Evolutionary conservation across 2,329 filamentous ascomycete genomes (phyloP).

Genomic region (Cordyceps fumosorosea): DNA sequence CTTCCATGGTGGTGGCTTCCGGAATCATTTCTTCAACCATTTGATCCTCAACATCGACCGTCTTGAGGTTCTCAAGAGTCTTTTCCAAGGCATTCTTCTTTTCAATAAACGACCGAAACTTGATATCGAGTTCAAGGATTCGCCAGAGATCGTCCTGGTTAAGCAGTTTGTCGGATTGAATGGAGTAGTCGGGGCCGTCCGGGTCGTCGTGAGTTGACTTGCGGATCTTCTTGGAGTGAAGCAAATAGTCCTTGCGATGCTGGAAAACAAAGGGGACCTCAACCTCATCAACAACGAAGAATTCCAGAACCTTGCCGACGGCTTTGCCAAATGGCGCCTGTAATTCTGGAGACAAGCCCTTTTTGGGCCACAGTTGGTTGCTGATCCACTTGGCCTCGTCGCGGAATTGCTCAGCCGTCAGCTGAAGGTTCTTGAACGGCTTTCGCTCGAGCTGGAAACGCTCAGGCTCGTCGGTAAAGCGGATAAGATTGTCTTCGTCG

Average conservation of each 20-base stretch:
- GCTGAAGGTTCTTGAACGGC: constrained; percentile 73
- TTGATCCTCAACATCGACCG: constrained; percentile 57
- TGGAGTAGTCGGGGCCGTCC: constrained; percentile 64
- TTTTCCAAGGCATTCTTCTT: constrained; percentile 82
- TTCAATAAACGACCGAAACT: constrained; percentile 87
- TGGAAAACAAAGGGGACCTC: constrained; percentile 98
- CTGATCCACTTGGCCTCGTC: constrained; percentile 93
- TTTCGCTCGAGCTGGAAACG: constrained; percentile 89
- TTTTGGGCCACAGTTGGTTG: constrained; percentile 82
- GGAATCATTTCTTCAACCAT: constrained; percentile 79
- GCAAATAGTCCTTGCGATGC: constrained; percentile 95
- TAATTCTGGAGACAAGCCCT: constrained; percentile 64
- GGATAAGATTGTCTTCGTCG: constrained; percentile 88
- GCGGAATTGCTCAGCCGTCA: constrained; percentile 77
- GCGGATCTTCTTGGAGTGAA: constrained; percentile 70
- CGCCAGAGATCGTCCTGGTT: constrained; percentile 93
- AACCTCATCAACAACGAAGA: constrained; percentile 88
- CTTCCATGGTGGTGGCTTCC: constrained; percentile 79
- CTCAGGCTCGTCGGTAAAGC: constrained; percentile 83
- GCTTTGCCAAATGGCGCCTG: constrained; percentile 79
- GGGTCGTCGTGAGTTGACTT: constrained; percentile 58
- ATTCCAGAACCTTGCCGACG: constrained; percentile 86
- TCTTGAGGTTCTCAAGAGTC: constrained; percentile 67
- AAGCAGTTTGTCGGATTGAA: constrained; percentile 78
- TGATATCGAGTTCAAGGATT: constrained; percentile 89